Conservation (phyloP, 2,329 filamentous ascomycete genomes). For the Monosporascus sp. region DNA sequence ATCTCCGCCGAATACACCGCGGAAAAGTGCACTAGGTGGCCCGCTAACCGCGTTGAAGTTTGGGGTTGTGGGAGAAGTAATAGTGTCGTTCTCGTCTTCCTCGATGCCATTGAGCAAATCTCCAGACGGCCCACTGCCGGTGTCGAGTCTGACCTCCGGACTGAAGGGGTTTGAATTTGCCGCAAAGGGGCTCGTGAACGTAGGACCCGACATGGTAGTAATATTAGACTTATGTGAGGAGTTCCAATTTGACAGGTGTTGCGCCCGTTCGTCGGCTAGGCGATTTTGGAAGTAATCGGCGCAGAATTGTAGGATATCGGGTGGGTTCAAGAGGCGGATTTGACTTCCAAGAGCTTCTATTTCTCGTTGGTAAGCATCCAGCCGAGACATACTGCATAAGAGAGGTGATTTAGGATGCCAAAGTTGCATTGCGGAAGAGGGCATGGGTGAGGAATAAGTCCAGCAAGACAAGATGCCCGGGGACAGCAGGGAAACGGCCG, state of each 20-base stretch:
- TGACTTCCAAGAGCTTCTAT: conserved; percentile 59
- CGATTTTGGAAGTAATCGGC: conserved; percentile 62
- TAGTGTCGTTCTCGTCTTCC: conserved; percentile 73
- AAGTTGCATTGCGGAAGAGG: background rate
- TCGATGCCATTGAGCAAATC: conserved; percentile 61
- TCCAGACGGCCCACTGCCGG: conserved; percentile 34
- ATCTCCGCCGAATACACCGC: conserved; percentile 50
- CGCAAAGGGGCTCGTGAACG: conserved; percentile 69
- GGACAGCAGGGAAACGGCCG: too few relatives aligned
- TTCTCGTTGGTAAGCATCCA: conserved; percentile 54
- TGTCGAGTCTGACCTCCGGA: conserved; percentile 35
- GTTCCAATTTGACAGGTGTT: conserved; percentile 33
- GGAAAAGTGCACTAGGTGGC: conserved; percentile 37
- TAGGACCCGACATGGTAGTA: conserved; percentile 63
- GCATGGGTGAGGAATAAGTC: too few relatives aligned
- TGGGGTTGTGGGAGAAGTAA: conserved; percentile 68
- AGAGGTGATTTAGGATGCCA: background rate
- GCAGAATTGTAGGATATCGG: conserved; percentile 66
- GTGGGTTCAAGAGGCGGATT: conserved; percentile 51
- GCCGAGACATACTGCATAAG: conserved; percentile 36
- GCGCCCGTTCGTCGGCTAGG: conserved; percentile 60
- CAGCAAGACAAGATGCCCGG: too few relatives aligned
- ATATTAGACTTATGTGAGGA: conserved; percentile 29
- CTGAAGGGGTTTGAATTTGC: conserved; percentile 70
- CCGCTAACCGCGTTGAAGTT: conserved; percentile 44